These are phyloP conservation scores for Blastomyces gilchristii DNA, from an alignment of 2,329 filamentous ascomycete genomes.

Conservation along the genomic window DNA sequence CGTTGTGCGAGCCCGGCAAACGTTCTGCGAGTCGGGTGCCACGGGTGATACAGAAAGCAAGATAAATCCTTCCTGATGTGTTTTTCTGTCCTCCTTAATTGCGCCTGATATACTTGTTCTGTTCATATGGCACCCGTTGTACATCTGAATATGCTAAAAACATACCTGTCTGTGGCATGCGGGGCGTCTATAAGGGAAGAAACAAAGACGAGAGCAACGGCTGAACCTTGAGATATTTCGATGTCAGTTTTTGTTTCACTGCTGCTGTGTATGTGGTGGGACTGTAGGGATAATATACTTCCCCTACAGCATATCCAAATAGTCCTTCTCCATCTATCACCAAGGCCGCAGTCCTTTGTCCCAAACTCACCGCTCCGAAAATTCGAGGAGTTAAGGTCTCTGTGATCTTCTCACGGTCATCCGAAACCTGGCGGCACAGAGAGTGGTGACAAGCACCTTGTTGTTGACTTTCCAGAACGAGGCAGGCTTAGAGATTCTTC, in stretches of 20 bases:
- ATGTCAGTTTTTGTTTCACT: not conserved
- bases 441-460: not conserved
- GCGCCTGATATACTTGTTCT: not conserved
- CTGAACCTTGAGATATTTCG: not conserved
- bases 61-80: not conserved
- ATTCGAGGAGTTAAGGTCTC: not conserved
- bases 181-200: not conserved
- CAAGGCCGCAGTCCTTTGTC: not conserved
- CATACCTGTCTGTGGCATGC: not conserved
- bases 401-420: not conserved
- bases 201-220: not conserved
- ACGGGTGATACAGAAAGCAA: not conserved
- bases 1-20: not conserved
- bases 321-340: not conserved
- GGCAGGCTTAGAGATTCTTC: not conserved
- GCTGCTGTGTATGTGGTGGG: not conserved
- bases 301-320: not conserved
- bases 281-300: not conserved
- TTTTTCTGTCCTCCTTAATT: not conserved
- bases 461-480: not conserved
- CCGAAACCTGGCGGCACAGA: not conserved
- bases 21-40: not conserved
- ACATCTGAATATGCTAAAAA: not conserved
- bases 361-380: not conserved
- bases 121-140: not conserved